phyloP scores from a whole-genome alignment of 305 asterid genomes.

The Fraxinus sp. region DNA sequence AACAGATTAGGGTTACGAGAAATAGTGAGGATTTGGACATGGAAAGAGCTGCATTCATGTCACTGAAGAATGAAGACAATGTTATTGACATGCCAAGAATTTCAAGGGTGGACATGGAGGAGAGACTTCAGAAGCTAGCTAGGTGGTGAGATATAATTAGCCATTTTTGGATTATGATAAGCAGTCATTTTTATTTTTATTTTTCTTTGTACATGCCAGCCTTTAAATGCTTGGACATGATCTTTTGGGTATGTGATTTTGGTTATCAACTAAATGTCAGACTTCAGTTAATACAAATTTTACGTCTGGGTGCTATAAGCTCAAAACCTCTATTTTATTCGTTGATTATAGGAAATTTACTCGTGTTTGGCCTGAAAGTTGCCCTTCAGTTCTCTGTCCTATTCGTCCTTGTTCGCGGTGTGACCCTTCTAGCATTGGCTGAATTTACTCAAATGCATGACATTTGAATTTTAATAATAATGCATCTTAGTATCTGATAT shows the following conservation, averaged over 20 bases:
- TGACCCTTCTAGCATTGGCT: conserved; percentile 9
- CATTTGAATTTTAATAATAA: background rate
- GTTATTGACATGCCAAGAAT: conserved; percentile 57
- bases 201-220: background rate
- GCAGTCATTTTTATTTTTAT: background rate
- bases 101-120: conserved; percentile 81
- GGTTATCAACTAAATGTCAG: background rate
- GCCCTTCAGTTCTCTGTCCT: conserved; percentile 5
- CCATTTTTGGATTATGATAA: background rate
- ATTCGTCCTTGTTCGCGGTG: background rate
- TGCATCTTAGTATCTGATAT: background rate
- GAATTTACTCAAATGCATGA: background rate
- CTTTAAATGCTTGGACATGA: background rate
- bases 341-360: conserved; percentile 1
- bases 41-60: conserved; percentile 78
- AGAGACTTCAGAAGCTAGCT: conserved; percentile 86
- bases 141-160: conserved; percentile 53
- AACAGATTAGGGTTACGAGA: conserved; percentile 23
- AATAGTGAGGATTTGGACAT: conserved; percentile 31
- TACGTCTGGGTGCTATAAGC: conserved; percentile 6
- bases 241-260: background rate
- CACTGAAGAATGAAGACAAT: conserved; percentile 44
- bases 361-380: background rate
- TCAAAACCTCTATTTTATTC: background rate
- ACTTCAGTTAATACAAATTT: background rate